phyloP scores from a whole-genome alignment of 768 basidiomycete genomes.

The Phlebiopsis gigantea region DNA sequence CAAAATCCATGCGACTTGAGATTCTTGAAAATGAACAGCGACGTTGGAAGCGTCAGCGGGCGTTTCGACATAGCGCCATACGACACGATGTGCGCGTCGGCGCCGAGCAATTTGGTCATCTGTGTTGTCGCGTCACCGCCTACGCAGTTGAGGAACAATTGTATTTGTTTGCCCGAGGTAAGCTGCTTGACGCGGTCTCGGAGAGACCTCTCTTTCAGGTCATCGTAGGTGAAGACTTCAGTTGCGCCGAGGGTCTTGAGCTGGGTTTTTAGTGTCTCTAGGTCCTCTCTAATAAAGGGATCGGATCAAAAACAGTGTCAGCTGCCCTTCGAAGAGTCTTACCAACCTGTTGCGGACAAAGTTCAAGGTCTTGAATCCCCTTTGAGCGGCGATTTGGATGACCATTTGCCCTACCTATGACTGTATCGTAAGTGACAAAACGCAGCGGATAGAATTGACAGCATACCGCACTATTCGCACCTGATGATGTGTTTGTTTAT shows the following conservation, averaged over 20 bases:
- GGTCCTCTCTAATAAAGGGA: constrained; percentile 41
- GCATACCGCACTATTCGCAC: constrained; percentile 67
- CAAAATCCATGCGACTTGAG: constrained; percentile 74
- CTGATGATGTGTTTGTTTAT: constrained; percentile 4
- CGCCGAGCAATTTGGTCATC: constrained; percentile 66
- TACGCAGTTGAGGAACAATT: constrained; percentile 52
- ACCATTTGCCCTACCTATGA: constrained; percentile 75
- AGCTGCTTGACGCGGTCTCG: constrained; percentile 53
- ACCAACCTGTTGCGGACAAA: constrained; percentile 67
- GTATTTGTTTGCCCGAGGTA: constrained; percentile 52
- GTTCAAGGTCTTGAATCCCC: constrained; percentile 74
- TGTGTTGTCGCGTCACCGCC: constrained; percentile 62
- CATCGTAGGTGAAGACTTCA: constrained; percentile 74
- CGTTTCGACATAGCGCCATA: constrained; percentile 91
- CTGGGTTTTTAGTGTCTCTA: constrained; percentile 43
- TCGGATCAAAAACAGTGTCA: background rate
- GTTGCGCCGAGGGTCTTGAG: constrained; percentile 65
- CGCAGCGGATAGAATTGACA: background rate
- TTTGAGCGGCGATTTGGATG: constrained; percentile 75
- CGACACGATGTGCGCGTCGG: constrained; percentile 70
- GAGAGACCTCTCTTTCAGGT: constrained; percentile 53
- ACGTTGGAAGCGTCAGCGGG: constrained; percentile 71
- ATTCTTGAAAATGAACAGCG: constrained; percentile 82
- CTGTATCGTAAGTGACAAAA: constrained; percentile 2
- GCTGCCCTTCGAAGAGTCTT: too few species aligned